Conservation (phyloP, 2,329 filamentous ascomycete species). For the Talaromyces sp. region DNA sequence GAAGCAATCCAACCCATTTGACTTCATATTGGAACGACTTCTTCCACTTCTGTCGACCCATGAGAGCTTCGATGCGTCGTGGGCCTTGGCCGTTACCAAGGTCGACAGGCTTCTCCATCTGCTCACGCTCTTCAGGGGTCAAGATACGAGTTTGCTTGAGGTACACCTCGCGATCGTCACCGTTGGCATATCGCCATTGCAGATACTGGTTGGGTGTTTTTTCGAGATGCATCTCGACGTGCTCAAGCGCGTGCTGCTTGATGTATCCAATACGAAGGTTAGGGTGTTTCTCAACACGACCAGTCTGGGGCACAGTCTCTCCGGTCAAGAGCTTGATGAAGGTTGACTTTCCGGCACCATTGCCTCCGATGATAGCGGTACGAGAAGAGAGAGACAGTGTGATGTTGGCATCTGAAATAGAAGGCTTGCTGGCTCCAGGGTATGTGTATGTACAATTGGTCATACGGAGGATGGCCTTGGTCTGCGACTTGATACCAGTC, state of each 20-base stretch:
- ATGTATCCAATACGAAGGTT: constrained; percentile 99
- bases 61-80: constrained; percentile 79
- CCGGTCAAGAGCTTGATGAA: constrained; percentile 96
- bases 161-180: constrained; percentile 93
- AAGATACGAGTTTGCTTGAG: constrained; percentile 95
- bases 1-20: constrained; percentile 87
- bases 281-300: constrained; percentile 95
- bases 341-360: constrained; percentile 97
- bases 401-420: constrained; percentile 82
- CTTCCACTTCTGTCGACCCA: constrained; percentile 98
- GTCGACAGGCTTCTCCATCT: constrained; percentile 90
- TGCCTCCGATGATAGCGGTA: constrained; percentile 93
- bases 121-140: constrained; percentile 77
- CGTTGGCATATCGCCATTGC: constrained; percentile 96
- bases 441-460: constrained; percentile 89
- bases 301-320: constrained; percentile 77
- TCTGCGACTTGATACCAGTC: constrained; percentile 91
- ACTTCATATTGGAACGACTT: constrained; percentile 99
- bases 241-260: constrained; percentile 97
- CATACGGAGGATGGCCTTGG: constrained; percentile 94
- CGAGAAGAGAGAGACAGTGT: constrained; percentile 85
- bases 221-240: constrained; percentile 99
- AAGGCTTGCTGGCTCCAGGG: constrained; percentile 82
- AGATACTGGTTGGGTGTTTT: constrained; percentile 99
- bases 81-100: constrained; percentile 76